A percentile compares a stretch with the other conserved stretches of the same genome.
Conservation (phyloP, 73 alveolate genomes). For the Durusdinium trenchii region DNA sequence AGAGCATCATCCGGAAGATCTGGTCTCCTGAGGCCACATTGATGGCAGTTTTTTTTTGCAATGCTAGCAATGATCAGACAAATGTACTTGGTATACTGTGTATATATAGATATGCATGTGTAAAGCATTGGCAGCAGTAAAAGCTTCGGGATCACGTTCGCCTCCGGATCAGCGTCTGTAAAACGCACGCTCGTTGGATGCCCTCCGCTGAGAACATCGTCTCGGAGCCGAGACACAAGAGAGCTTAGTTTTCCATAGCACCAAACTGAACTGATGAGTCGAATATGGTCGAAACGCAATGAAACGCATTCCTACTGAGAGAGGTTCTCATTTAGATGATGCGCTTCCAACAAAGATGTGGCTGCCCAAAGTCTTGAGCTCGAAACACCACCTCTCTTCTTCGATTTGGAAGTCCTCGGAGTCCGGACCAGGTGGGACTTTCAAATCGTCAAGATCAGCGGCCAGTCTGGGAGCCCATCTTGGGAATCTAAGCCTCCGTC, state of each 20-base stretch:
- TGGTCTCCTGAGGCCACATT: slow-evolving; percentile 65
- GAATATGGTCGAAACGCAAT: too few species aligned
- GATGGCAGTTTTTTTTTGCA: too few species aligned
- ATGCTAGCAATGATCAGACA: too few species aligned
- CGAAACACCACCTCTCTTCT: slow-evolving; percentile 79
- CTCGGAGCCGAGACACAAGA: background rate
- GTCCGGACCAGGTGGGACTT: background rate
- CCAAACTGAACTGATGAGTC: too few species aligned
- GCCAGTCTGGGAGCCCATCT: too few species aligned
- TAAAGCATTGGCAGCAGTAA: background rate
- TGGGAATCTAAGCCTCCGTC: background rate
- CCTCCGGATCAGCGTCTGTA: slow-evolving; percentile 74
- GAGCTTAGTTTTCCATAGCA: too few species aligned
- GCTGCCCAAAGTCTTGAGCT: background rate
- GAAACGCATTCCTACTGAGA: too few species aligned
- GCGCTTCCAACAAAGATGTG: too few species aligned
- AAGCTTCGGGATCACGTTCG: background rate
- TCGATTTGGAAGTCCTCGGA: slow-evolving; percentile 12
- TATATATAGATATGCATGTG: background rate
- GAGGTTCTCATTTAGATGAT: too few species aligned
- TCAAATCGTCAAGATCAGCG: background rate
- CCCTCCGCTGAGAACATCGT: slow-evolving; percentile 94
- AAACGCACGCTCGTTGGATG: slow-evolving; percentile 84
- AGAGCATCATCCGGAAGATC: slow-evolving; percentile 82
- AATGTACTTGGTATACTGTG: background rate